phyloP scores from a whole-genome alignment of 2,329 filamentous ascomycete species.

The Camillea tinctor region DNA sequence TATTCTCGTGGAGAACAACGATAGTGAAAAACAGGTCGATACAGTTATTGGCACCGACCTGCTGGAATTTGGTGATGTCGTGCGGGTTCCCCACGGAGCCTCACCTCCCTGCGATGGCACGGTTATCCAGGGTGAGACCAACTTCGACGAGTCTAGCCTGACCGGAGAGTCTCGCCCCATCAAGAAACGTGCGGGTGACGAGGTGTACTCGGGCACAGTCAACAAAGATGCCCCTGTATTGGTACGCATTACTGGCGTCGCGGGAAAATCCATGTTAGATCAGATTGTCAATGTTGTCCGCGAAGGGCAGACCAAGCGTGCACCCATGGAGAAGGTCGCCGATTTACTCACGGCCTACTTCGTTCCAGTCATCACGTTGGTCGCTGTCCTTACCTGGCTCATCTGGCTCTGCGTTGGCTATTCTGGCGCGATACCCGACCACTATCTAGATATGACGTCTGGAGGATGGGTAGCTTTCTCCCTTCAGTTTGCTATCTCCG shows the following conservation, averaged over 20 bases:
- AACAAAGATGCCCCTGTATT: conserved; percentile 66
- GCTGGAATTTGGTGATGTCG: conserved; percentile 71
- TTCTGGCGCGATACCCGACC: conserved; percentile 52
- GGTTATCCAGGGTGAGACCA: conserved; percentile 60
- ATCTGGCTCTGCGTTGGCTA: conserved; percentile 67
- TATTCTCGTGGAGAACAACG: conserved; percentile 58
- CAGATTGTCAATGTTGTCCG: conserved; percentile 75
- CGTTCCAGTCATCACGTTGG: conserved; percentile 67
- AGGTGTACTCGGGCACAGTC: conserved; percentile 70
- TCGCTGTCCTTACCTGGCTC: conserved; percentile 70
- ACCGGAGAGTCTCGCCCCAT: conserved; percentile 75
- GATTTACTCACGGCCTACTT: conserved; percentile 74
- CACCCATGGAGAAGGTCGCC: conserved; percentile 73
- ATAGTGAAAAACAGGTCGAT: conserved; percentile 37
- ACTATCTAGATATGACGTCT: conserved; percentile 53
- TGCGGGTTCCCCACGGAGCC: conserved; percentile 73
- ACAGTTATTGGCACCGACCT: conserved; percentile 59
- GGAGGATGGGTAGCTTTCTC: conserved; percentile 73
- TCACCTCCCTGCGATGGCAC: conserved; percentile 84
- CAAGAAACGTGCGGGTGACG: conserved; percentile 60
- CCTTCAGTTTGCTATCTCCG: conserved; percentile 78
- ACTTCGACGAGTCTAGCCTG: conserved; percentile 87
- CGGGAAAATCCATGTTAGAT: conserved; percentile 74
- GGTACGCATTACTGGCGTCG: conserved; percentile 61
- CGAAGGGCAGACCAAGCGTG: conserved; percentile 73